Evolutionary conservation across 208 protist species (phyloP), one percentile per base, ranked within the genome.

Genomic region (Blastocrithidia nonstop): DNA sequence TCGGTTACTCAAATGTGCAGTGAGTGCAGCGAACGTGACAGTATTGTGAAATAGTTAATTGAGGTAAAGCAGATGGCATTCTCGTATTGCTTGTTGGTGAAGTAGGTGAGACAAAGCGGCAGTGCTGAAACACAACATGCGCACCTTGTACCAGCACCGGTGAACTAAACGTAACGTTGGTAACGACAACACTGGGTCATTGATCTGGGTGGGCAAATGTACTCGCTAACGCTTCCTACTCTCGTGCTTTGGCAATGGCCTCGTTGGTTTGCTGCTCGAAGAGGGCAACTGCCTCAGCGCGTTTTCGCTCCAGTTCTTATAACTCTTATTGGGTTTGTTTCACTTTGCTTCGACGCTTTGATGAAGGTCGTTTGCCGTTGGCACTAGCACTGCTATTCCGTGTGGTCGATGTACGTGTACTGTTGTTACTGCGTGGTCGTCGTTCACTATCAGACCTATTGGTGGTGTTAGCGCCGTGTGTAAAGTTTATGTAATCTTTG

Each of bases 91-190:
- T 39, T 3, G 44, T 4, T n/a, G 54, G 35, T 15, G 29, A 11
- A 11, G 11, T 35, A n/a, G 11, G 29, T 35, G 11, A 6, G 11
- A 19, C 42, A 28, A 92, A 92, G 50, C 52, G 41, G 57, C 82
- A 92, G 61, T 92, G 84, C 6, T 66, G 61, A 43, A 92, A 92
- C 11, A 45, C 76, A 3, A 87, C 69, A 54, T 92, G 82, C 0
- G 78, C 78, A 17, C 78, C 66, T 19, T 51, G 53, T 41, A 92
- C 72, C 45, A 64, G 56, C 7, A 92, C 75, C 2, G 67, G 71
- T 15, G 72, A 75, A 11, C 45, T 47, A 38, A 92, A 92, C 11
- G 77, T 86, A 16, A 86, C 45, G 53, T 86, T 76, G 6, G 62
- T 45, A 24, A 92, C 66, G 3, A 62, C 53, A 20, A 92, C 73